Conservation (phyloP, 768 basidiomycete species). For the Sistotremastrum suecicum region DNA sequence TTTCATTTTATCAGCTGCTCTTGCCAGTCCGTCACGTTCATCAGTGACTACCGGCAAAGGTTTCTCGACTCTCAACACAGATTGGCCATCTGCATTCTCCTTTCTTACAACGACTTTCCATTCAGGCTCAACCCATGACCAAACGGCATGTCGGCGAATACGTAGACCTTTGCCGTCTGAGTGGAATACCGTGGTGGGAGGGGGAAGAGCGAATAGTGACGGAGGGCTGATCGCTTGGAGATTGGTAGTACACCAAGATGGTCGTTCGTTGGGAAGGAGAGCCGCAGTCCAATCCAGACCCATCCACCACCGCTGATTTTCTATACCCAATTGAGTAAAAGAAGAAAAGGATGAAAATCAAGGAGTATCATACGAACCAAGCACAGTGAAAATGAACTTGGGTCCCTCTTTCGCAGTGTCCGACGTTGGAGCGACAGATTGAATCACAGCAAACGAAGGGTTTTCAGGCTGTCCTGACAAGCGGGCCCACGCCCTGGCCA, state of each 20-base stretch:
- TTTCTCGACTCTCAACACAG: constrained; percentile 40
- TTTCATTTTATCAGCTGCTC: constrained; percentile 20
- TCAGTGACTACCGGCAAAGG: constrained; percentile 39
- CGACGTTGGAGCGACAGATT: background rate
- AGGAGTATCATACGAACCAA: too few species aligned
- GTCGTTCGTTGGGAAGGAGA: constrained; percentile 76
- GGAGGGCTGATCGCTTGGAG: constrained; percentile 57
- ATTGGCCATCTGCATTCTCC: constrained; percentile 31
- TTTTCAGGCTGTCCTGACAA: constrained; percentile 35
- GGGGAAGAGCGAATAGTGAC: constrained; percentile 49
- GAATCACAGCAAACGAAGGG: constrained; percentile 7
- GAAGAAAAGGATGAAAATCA: constrained; percentile 36
- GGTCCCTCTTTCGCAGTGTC: background rate
- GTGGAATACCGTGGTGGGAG: constrained; percentile 44
- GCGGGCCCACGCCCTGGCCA: constrained; percentile 36
- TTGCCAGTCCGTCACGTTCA: constrained; percentile 21
- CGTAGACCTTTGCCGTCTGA: constrained; percentile 21
- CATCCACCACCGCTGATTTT: constrained; percentile 98
- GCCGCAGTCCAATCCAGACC: constrained; percentile 93
- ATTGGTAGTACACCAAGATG: constrained; percentile 61
- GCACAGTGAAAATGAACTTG: background rate
- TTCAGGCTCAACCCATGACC: constrained; percentile 86
- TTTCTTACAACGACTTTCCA: constrained; percentile 62
- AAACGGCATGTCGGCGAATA: constrained; percentile 62
- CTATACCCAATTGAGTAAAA: constrained; percentile 66